Conservation (phyloP, 768 basidiomycete genomes). For the Boletus fagicola region DNA sequence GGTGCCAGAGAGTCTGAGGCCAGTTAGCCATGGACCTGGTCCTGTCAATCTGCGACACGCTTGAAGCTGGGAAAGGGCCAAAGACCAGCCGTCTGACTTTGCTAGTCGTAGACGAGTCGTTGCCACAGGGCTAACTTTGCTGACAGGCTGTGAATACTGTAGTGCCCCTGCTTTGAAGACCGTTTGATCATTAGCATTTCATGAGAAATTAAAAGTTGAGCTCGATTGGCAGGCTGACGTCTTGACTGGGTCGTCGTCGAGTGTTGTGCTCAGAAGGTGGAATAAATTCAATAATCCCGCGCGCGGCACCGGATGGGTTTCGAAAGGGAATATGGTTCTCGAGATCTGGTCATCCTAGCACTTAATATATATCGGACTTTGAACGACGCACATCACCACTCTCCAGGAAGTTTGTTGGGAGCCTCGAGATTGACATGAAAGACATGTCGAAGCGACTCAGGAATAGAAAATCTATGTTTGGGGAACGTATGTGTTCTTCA, state of each 20-base stretch:
- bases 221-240: neutral
- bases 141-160: neutral
- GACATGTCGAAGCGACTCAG: neutral
- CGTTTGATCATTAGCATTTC: neutral
- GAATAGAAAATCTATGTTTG: neutral
- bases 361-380: neutral
- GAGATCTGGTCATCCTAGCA: neutral
- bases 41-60: neutral
- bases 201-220: neutral
- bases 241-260: neutral
- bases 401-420: neutral
- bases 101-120: neutral
- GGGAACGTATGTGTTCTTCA: neutral
- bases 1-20: neutral
- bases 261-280: neutral
- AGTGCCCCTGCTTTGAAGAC: neutral
- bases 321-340: neutral
- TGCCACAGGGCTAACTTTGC: neutral
- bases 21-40: neutral
- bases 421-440: neutral
- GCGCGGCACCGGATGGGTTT: neutral
- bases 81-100: neutral
- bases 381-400: neutral
- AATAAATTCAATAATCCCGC: neutral
- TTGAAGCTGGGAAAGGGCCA: neutral